Evolutionary conservation across 129 eudicot species (phyloP), one percentile per base, ranked within the genome.

Genomic region (Escallonia herrerae): DNA sequence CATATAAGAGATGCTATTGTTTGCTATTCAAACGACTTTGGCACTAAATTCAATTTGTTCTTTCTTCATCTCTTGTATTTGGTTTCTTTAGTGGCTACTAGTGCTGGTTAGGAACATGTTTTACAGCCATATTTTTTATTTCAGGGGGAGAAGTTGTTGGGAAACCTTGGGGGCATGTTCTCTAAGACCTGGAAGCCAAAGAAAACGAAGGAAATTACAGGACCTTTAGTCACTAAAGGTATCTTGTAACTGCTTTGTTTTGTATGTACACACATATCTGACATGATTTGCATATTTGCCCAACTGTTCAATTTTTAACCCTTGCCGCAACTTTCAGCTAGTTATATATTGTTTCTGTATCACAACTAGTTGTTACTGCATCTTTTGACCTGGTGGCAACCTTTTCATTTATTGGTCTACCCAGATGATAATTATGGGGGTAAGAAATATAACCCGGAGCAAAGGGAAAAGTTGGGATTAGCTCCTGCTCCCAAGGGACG

Each of bases 181-280:
- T 84, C 99, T 45, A 86, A 74, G 95, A 86, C 97, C 14, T 94
- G 99, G 97, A 89, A 89, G 90, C 93, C 97, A 64, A 94, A 81
- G 81, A 94, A 89, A 79, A 80, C 86, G 15, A 80, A 67, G 50
- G 71, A 79, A 47, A 84, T 94, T 56, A 67, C 59, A 8, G 99
- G 95, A 59, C 99, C 99, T 4, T 64, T 57, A 66, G 56, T 78
- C 54, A 42, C 82, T 12, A 78, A 62, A 86, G 99, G 97, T 94
- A 62, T 65, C 56, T 74, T 53, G 0, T 22, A 22, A 22, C 33
- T 22, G 33, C 33, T 22, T 22, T 47, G 45, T 4, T 6, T 14
- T 38, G 46, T 43, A 22, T 22, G 50, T 13, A 62, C 12, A 57
- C 41, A 56, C 42, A 55, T 57, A 6, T 56, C 8, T 22, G 38